These are phyloP conservation scores for Citrus cavaleriei DNA, from an alignment of 345 rosid species.

Conservation along the genomic window DNA sequence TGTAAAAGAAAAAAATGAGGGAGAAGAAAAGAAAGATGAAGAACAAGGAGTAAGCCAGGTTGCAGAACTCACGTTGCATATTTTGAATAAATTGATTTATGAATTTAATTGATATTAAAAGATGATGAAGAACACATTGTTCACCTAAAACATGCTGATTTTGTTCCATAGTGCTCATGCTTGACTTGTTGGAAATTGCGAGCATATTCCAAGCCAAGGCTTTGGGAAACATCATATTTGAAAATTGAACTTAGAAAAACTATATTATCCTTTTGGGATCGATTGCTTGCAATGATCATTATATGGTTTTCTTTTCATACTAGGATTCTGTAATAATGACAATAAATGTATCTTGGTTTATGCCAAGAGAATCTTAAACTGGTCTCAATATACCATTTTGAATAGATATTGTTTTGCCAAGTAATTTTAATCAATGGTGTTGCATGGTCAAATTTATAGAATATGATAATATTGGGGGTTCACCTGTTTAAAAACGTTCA, in stretches of 20 bases:
- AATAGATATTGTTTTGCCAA: not conserved
- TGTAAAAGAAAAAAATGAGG: constrained; percentile 29
- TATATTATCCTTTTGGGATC: not conserved
- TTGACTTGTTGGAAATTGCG: constrained; percentile 29
- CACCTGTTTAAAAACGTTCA: not conserved
- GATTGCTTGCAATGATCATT: not conserved
- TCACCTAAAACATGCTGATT: constrained; percentile 21
- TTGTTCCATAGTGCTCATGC: constrained; percentile 20
- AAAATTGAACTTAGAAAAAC: not conserved
- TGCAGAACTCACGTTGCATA: constrained; percentile 1
- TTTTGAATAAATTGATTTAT: constrained; percentile 18
- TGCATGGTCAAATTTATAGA: not conserved
- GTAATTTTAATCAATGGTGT: not conserved
- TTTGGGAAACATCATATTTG: constrained; percentile 18
- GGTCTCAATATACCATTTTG: not conserved
- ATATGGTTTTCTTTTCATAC: not conserved
- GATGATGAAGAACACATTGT: constrained; percentile 7
- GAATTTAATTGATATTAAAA: constrained; percentile 12
- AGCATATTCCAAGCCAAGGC: constrained; percentile 24
- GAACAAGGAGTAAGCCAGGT: constrained; percentile 55
- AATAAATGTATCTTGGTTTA: not conserved
- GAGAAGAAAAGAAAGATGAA: constrained; percentile 51
- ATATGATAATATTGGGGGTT: not conserved
- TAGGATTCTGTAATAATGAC: not conserved
- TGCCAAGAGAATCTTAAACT: not conserved